Evolutionary conservation across 2,329 filamentous ascomycete species (phyloP).

Genomic region (Cadophora sp.): DNA sequence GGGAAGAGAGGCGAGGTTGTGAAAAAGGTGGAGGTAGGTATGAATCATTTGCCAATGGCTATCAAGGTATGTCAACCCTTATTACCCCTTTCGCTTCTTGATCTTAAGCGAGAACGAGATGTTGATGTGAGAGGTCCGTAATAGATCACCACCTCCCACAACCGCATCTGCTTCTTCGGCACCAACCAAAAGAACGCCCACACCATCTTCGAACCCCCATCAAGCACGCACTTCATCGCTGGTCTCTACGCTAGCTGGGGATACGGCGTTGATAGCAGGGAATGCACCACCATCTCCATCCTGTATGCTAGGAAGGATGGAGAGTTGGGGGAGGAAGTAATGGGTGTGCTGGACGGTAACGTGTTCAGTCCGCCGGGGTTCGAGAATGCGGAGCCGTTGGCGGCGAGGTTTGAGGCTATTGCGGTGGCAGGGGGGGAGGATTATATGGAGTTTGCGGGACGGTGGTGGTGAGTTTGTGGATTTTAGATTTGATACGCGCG

Average conservation of each 20-base stretch:
- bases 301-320: constrained; percentile 4
- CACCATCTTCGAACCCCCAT: constrained; percentile 6
- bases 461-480: constrained; percentile 11
- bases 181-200: constrained; percentile 25
- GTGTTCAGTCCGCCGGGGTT: constrained; percentile 6
- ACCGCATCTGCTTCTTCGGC: constrained; percentile 26
- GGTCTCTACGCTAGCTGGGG: constrained; percentile 28
- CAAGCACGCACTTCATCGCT: constrained; percentile 15
- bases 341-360: not conserved
- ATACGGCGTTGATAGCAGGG: not conserved
- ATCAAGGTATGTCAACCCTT: constrained; percentile 22
- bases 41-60: constrained; percentile 28
- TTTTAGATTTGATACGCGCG: no score
- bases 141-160: constrained; percentile 29
- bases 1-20: constrained; percentile 25
- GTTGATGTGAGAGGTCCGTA: no score
- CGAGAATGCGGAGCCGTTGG: not conserved
- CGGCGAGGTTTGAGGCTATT: not conserved
- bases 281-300: constrained; percentile 19
- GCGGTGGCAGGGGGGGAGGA: constrained; percentile 19
- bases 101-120: no score
- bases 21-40: constrained; percentile 26
- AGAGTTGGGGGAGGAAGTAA: not conserved
- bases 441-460: constrained; percentile 4
- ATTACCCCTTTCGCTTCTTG: not conserved